Evolutionary conservation across 768 basidiomycete genomes (phyloP).

Genomic region (Chalciporus piperatus): DNA sequence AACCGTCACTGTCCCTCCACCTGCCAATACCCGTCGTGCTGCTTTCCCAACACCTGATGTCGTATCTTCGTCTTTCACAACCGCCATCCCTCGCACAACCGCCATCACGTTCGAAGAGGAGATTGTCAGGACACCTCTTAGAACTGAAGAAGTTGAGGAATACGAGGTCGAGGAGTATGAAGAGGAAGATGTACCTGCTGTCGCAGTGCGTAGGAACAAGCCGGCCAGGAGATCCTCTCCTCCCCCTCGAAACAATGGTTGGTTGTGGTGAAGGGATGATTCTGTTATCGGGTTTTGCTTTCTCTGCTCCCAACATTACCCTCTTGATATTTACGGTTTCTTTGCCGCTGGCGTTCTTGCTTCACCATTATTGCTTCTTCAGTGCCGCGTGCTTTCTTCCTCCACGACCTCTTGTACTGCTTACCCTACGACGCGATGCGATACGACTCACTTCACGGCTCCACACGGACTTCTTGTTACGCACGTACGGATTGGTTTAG

Average conservation of each 20-base stretch:
- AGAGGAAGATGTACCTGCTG: slow-evolving; percentile 40
- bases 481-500: slow-evolving; percentile 12
- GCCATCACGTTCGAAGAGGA: slow-evolving; percentile 68
- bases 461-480: slow-evolving; percentile 13
- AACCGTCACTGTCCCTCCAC: slow-evolving; percentile 69
- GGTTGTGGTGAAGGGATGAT: slow-evolving; percentile 51
- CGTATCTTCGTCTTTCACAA: slow-evolving; percentile 51
- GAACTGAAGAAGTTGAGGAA: slow-evolving; percentile 37
- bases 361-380: slow-evolving; percentile 15
- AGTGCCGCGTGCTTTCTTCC: slow-evolving; percentile 7
- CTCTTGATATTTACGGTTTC: slow-evolving; percentile 24
- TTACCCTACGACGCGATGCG: slow-evolving; percentile 21
- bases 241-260: slow-evolving; percentile 45
- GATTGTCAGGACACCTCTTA: slow-evolving; percentile 32
- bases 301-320: slow-evolving; percentile 23
- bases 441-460: slow-evolving; percentile 26
- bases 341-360: slow-evolving; percentile 19
- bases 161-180: slow-evolving; percentile 41
- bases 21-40: slow-evolving; percentile 75
- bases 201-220: slow-evolving; percentile 41
- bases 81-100: slow-evolving; percentile 72
- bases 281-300: slow-evolving; percentile 33
- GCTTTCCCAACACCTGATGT: slow-evolving; percentile 70
- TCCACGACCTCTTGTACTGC: slow-evolving; percentile 14
- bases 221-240: slow-evolving; percentile 40